Base-by-base conservation (phyloP, 805 yeast genomes). In the Kuraishia ogatae region DNA sequence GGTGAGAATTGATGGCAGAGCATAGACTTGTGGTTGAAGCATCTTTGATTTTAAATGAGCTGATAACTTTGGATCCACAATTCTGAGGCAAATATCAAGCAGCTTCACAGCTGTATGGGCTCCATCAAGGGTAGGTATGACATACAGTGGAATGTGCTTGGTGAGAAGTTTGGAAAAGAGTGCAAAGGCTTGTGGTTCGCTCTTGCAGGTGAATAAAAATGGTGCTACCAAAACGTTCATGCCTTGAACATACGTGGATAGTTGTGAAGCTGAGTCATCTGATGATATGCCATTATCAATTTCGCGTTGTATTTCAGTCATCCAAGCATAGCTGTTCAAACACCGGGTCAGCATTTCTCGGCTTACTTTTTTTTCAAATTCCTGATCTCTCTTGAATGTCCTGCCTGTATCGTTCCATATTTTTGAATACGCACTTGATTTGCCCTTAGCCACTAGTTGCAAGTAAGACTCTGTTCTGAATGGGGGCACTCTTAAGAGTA, bases 141-240 rank as follows among this genome's bases (percentile, higher is more conserved):
- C 80, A 62, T 91, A 91, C 28, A 87, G 72, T 1, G 97, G 97
- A 51, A 92, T 84, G 60, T 83, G 83, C 29, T 73, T 69, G 2
- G 79, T 77, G 51, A 91, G 70, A 48, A 91, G 69, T 22, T 79
- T 77, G 53, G 83, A 83, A 60, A 89, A 82, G 39, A 92, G 58
- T 11, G 87, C 81, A 65, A 83, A 90, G 1, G 96, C 94, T 69
- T 90, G 89, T 0, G 96, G 91, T 66, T 91, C 97, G 39, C 90
- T 81, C 48, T 84, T 83, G 61, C 87, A 78, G 0, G 87, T 77
- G 65, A 81, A 91, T 19, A 90, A 78, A 55, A 91, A 80, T 1
- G 97, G 97, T 0, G 96, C 97, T 23, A 87, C 78, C 22, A 91
- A 67, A 0, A 91, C 90, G 65, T 91, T 91, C 86, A 92, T 82